A percentile compares a stretch with the other conserved stretches of the same genome.
Conservation (phyloP, 2,329 filamentous ascomycete genomes). For the Verticillium nubilum region DNA sequence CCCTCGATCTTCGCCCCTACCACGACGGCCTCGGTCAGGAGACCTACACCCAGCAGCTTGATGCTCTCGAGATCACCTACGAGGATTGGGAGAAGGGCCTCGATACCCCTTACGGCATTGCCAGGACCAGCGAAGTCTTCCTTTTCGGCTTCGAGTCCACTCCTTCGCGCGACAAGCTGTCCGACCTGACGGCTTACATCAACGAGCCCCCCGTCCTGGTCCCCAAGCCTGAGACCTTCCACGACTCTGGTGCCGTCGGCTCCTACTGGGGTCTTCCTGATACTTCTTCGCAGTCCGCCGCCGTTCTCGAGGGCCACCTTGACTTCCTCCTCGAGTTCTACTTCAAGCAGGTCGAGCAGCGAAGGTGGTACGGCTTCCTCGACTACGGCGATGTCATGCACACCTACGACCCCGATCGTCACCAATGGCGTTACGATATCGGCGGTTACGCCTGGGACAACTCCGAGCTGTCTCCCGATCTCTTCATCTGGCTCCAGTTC, state of each 20-base stretch:
- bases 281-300: slow-evolving; percentile 15
- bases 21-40: slow-evolving; percentile 53
- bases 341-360: slow-evolving; percentile 46
- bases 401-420: slow-evolving; percentile 48
- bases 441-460: slow-evolving; percentile 63
- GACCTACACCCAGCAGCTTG: slow-evolving; percentile 51
- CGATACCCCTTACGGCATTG: slow-evolving; percentile 52
- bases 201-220: slow-evolving; percentile 48
- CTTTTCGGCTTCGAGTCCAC: slow-evolving; percentile 48
- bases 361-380: slow-evolving; percentile 58
- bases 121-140: slow-evolving; percentile 51
- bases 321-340: slow-evolving; percentile 54
- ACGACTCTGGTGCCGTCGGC: slow-evolving; percentile 46
- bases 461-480: slow-evolving; percentile 55
- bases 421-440: slow-evolving; percentile 58
- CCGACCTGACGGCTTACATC: slow-evolving; percentile 35
- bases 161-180: slow-evolving; percentile 40
- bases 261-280: slow-evolving; percentile 46
- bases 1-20: slow-evolving; percentile 51
- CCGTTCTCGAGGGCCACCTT: slow-evolving; percentile 44
- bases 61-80: slow-evolving; percentile 58
- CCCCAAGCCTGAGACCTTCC: slow-evolving; percentile 41
- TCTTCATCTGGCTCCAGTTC: slow-evolving; percentile 60
- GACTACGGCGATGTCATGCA: slow-evolving; percentile 60
- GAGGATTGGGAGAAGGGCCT: slow-evolving; percentile 55